phyloP scores from a whole-genome alignment of 805 yeast species.

The Kuraishia piskuri region DNA sequence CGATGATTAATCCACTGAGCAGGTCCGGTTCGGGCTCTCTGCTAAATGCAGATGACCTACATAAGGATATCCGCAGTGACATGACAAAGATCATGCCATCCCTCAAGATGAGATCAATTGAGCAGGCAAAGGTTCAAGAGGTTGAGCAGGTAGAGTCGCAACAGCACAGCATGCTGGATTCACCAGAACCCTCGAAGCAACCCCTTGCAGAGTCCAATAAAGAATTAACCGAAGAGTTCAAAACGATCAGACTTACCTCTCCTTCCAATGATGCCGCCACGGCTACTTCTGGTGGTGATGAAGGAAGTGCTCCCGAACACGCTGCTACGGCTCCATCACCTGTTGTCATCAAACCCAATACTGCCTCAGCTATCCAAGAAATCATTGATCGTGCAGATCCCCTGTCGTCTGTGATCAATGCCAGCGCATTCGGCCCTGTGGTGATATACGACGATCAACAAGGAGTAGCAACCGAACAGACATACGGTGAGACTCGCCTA shows the following conservation, averaged over 20 bases:
- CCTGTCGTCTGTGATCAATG: conserved; percentile 24
- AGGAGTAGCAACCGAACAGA: background rate
- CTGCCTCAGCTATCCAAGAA: conserved; percentile 18
- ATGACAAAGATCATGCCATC: conserved; percentile 30
- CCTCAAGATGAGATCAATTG: conserved; percentile 3
- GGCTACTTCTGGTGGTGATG: background rate
- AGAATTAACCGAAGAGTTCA: background rate
- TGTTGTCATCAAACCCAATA: background rate
- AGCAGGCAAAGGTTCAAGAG: background rate
- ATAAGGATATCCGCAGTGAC: conserved; percentile 16
- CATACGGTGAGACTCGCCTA: background rate
- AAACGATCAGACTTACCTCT: background rate
- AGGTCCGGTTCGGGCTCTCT: background rate
- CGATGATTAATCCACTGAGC: conserved; percentile 6
- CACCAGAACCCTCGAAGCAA: background rate
- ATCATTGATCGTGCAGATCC: conserved; percentile 35
- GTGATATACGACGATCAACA: background rate
- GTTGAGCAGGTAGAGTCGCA: background rate
- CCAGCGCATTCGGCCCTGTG: background rate
- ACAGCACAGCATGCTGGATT: background rate
- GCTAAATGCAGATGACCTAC: background rate
- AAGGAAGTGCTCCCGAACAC: too few relatives aligned
- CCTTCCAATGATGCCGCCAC: background rate
- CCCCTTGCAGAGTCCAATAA: background rate
- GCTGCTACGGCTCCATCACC: background rate